These are phyloP conservation scores for Hydnomerulius pinastri DNA, from an alignment of 768 basidiomycete species.

Conservation along the genomic window DNA sequence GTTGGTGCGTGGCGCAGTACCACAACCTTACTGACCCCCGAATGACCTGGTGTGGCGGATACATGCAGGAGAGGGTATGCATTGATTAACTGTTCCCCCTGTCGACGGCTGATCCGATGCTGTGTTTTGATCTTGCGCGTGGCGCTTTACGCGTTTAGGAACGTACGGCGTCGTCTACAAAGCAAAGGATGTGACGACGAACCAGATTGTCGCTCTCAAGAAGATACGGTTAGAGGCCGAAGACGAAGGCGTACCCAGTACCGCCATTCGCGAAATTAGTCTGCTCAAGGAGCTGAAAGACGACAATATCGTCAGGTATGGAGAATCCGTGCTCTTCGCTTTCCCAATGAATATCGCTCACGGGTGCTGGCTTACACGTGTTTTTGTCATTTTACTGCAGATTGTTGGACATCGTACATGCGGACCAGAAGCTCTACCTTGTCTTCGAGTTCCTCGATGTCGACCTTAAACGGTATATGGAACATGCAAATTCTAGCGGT, in stretches of 20 bases:
- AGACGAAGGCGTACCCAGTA: conserved; percentile 98
- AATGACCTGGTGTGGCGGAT: conserved; percentile 18
- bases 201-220: conserved; percentile 92
- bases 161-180: conserved; percentile 99
- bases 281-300: conserved; percentile 95
- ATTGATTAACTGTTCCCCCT: conserved; percentile 1
- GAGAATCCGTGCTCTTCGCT: not conserved
- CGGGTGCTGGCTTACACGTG: conserved; percentile 14
- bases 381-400: conserved; percentile 41
- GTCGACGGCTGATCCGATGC: conserved; percentile 6
- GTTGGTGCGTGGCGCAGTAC: conserved; percentile 69
- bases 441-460: conserved; percentile 98
- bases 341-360: not conserved
- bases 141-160: conserved; percentile 48
- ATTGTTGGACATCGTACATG: conserved; percentile 93
- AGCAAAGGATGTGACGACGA: conserved; percentile 78
- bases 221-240: conserved; percentile 98
- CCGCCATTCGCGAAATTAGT: conserved; percentile 97
- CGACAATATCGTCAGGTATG: conserved; percentile 90
- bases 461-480: conserved; percentile 97
- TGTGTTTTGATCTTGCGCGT: conserved; percentile 10
- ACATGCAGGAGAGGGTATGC: conserved; percentile 45
- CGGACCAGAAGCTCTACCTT: conserved; percentile 95
- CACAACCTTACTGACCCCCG: conserved; percentile 4
- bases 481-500: conserved; percentile 71